Conservation (phyloP, 176 grass and related monocot species). For the Avena atlantica region DNA sequence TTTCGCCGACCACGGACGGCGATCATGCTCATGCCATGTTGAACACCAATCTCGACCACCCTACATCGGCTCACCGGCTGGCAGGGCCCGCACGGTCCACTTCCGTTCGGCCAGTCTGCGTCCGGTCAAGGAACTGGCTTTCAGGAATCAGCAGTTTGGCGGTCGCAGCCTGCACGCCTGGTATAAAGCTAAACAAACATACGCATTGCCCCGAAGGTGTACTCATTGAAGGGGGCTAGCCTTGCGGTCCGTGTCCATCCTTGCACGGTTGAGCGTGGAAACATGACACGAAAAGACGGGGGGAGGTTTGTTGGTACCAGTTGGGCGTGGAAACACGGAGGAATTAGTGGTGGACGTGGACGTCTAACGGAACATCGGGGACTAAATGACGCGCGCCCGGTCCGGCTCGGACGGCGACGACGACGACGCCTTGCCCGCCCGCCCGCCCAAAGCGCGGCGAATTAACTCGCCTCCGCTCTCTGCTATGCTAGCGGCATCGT, state of each 20-base stretch:
- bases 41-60: too few relatives aligned
- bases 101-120: too few relatives aligned
- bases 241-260: neutral
- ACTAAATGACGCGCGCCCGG: conserved; percentile 18
- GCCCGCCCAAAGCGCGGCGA: neutral
- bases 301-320: conserved; percentile 1
- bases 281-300: neutral
- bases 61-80: too few relatives aligned
- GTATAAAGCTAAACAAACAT: too few relatives aligned
- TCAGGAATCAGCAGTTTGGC: too few relatives aligned
- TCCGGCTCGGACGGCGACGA: neutral
- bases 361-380: neutral
- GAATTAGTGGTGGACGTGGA: conserved; percentile 16
- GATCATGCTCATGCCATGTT: too few relatives aligned
- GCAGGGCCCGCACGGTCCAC: too few relatives aligned
- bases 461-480: neutral
- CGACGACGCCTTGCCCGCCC: neutral
- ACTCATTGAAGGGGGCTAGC: too few relatives aligned
- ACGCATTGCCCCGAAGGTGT: too few relatives aligned
- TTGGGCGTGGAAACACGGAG: neutral
- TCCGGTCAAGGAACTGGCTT: too few relatives aligned
- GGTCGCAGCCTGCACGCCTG: too few relatives aligned
- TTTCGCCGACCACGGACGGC: too few relatives aligned
- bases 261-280: neutral
- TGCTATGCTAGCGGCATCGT: neutral